Base-by-base conservation (phyloP, 148 eudicot genomes). In the Vaccinium macrocarpon region DNA sequence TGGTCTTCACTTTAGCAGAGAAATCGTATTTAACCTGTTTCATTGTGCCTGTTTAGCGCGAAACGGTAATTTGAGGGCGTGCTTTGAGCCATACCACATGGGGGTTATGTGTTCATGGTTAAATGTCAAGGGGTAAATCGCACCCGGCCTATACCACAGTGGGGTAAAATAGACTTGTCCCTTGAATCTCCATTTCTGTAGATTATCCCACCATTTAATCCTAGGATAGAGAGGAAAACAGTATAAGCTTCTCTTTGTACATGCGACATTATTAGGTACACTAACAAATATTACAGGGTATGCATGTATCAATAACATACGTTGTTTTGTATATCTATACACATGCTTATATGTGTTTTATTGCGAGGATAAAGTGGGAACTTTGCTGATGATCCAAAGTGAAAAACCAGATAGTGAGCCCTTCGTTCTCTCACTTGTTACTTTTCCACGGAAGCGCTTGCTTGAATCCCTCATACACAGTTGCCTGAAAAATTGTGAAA, bases 401-500 rank as follows among this genome's bases (percentile, higher is more conserved):
- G 79, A 76, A 76, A 50, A 5, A 19, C 56, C 79, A 49, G 79
- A 64, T 14, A 14, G 68, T 23, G 56, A 62, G 68, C 42, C 84
- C 87, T 62, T 73, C 86, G 59, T 85, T 86, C 83, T 86, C 83
- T 88, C 82, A 81, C 81, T 81, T 85, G 89, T 29, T 84, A 78
- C 73, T 71, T 66, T 25, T 66, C 85, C 85, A 77, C 3, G 85
- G 85, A 27, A 83, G 53, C 27, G 50, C 81, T 16, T 83, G 81
- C 71, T 77, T 83, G 1, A 83, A 59, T 15, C 81, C 75, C 81
- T 49, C 52, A 57, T 77, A 77, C 35, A 83, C 49, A 9, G 76
- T 66, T 48, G 81, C 38, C 85, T 83, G 81, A 21, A 9, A 18
- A 27, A 57, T 70, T 49, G 19, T 48, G 75, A 61, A 53, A n/a